These are phyloP conservation scores for Pisolithus tinctorius DNA, from an alignment of 768 basidiomycete species.

Conservation along the genomic window DNA sequence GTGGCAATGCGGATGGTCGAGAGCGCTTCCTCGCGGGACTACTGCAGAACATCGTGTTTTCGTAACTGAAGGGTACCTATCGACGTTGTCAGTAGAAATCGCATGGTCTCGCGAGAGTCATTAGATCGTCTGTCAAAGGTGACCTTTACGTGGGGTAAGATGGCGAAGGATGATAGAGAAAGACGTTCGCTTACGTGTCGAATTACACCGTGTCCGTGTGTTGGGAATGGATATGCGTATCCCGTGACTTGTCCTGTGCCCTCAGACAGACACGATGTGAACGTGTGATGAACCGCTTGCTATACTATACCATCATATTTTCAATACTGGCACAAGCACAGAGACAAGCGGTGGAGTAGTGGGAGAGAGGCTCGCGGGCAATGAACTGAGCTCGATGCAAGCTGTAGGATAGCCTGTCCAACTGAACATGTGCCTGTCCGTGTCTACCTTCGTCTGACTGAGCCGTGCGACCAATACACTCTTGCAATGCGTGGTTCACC, in stretches of 20 bases:
- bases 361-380: too few species aligned
- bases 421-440: too few species aligned
- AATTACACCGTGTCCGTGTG: conserved; percentile 59
- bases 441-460: too few species aligned
- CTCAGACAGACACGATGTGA: conserved; percentile 40
- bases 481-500: conserved; percentile 53
- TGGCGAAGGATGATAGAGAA: conserved; percentile 10
- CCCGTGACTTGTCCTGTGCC: conserved; percentile 43
- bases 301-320: conserved; percentile 33
- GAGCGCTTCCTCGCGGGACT: conserved; percentile 80
- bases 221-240: conserved; percentile 60
- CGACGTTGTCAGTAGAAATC: conserved; percentile 57
- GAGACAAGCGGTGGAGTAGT: background rate
- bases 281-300: conserved; percentile 50
- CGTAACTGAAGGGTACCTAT: conserved; percentile 75
- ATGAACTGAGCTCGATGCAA: too few species aligned
- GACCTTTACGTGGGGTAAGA: conserved; percentile 29
- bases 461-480: conserved; percentile 56
- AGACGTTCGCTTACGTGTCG: conserved; percentile 42
- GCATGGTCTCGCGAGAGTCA: conserved; percentile 30
- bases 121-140: conserved; percentile 45
- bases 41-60: conserved; percentile 52
- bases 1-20: conserved; percentile 55
- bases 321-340: background rate
- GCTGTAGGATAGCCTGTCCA: too few species aligned